These are phyloP conservation scores for Myxozyma neglecta DNA, from an alignment of 805 yeast species.

Conservation along the genomic window DNA sequence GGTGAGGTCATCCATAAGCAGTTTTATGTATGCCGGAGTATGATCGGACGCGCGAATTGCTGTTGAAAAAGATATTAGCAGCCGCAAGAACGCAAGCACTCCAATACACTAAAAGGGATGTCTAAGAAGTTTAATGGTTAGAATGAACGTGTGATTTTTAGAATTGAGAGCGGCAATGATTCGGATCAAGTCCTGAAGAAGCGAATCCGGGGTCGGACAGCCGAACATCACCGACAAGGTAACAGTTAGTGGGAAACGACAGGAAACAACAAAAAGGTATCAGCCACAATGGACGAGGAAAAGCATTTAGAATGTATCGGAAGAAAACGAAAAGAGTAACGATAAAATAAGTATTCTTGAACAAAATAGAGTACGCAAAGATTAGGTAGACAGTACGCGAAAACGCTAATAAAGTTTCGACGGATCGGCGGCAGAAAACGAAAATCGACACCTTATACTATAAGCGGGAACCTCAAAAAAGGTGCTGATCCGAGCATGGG, in stretches of 20 bases:
- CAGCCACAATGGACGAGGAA: constrained; percentile 5
- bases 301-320: not conserved
- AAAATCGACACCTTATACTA: not conserved
- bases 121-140: not conserved
- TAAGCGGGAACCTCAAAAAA: not conserved
- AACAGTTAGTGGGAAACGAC: not conserved
- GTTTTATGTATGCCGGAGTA: not conserved
- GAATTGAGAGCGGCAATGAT: not conserved
- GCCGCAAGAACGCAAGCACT: not conserved
- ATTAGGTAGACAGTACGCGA: not conserved
- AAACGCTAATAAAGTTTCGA: not conserved
- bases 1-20: not conserved
- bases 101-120: not conserved
- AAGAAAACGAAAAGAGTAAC: not conserved
- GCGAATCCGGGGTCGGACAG: not conserved
- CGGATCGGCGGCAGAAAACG: not conserved
- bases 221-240: not conserved
- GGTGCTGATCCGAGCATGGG: not conserved
- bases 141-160: not conserved
- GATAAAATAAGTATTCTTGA: not conserved
- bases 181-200: not conserved
- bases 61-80: not conserved
- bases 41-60: not conserved
- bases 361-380: not conserved
- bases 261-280: not conserved